Percentiles rank a stretch among this genome's conserved stretches.
Evolutionary conservation across 2,329 filamentous ascomycete genomes (phyloP).

Genomic region (Amylocarpus encephaloides): DNA sequence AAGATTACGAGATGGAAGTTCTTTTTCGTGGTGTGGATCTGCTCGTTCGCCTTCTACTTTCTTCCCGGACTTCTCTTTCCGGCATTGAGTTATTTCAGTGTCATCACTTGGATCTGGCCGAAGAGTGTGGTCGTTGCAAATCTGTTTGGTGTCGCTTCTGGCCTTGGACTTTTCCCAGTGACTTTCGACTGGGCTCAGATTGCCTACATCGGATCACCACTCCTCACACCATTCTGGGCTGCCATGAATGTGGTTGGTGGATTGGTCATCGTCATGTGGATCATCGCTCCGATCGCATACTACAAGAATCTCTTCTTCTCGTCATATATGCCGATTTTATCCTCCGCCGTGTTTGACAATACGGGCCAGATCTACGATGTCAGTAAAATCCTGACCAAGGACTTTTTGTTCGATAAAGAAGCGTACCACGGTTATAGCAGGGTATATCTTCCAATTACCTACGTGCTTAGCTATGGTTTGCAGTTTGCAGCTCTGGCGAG

Average conservation of each 20-base stretch:
- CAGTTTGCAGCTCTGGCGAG: conserved; percentile 80
- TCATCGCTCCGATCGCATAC: conserved; percentile 72
- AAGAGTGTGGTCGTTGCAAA: conserved; percentile 83
- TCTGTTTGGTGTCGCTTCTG: conserved; percentile 79
- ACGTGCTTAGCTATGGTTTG: conserved; percentile 78
- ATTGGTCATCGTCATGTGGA: conserved; percentile 78
- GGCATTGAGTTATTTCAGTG: conserved; percentile 81
- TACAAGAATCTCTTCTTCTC: conserved; percentile 75
- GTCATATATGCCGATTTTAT: conserved; percentile 81
- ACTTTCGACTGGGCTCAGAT: conserved; percentile 93
- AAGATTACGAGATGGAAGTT: conserved; percentile 76
- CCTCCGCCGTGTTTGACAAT: conserved; percentile 80
- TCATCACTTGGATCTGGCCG: conserved; percentile 82
- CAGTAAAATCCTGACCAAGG: conserved; percentile 66
- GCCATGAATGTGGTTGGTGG: conserved; percentile 79
- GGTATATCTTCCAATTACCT: conserved; percentile 81
- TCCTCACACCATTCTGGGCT: conserved; percentile 81
- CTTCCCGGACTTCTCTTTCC: conserved; percentile 76
- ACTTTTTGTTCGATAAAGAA: conserved; percentile 70
- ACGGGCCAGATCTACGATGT: conserved; percentile 75
- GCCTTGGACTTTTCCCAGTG: conserved; percentile 74
- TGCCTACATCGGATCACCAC: conserved; percentile 73
- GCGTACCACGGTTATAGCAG: conserved; percentile 77
- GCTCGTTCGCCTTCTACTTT: conserved; percentile 76
- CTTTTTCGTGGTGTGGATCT: conserved; percentile 67